phyloP scores from a whole-genome alignment of 345 rosid species.

The Turnera subulata region DNA sequence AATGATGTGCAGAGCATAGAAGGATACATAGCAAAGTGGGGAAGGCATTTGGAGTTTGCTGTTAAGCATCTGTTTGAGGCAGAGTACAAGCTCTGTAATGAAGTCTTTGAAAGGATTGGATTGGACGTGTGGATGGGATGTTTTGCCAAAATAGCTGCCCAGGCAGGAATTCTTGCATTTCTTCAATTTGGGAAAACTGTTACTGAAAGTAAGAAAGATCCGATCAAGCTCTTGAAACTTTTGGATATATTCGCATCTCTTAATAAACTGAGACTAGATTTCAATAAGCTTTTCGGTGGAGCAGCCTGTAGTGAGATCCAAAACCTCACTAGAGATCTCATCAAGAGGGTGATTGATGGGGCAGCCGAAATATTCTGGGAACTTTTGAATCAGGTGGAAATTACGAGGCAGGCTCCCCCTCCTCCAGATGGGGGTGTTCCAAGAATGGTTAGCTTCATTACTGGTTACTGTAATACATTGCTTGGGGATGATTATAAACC shows the following conservation, averaged over 20 bases:
- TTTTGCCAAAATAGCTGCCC: conserved; percentile 93
- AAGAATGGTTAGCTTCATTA: conserved; percentile 69
- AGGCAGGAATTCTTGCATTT: conserved; percentile 90
- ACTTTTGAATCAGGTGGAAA: conserved; percentile 79
- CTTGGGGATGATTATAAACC: conserved; percentile 83
- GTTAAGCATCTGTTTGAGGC: conserved; percentile 98
- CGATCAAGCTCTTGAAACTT: conserved; percentile 83
- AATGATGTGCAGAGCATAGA: conserved; percentile 90
- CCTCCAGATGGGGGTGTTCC: conserved; percentile 84
- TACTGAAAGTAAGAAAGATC: conserved; percentile 89
- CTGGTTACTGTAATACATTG: conserved; percentile 83
- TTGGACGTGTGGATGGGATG: conserved; percentile 91
- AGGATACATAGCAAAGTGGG: conserved; percentile 84
- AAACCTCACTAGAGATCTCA: conserved; percentile 91
- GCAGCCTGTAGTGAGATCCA: conserved; percentile 89
- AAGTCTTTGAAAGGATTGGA: conserved; percentile 89
- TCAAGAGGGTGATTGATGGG: conserved; percentile 79
- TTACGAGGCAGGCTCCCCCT: conserved; percentile 77
- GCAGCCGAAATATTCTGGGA: conserved; percentile 97
- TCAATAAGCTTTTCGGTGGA: conserved; percentile 96
- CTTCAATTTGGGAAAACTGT: conserved; percentile 95
- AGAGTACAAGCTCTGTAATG: conserved; percentile 86
- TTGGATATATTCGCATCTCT: conserved; percentile 83
- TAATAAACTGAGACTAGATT: conserved; percentile 84
- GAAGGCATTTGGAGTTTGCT: conserved; percentile 96